Evolutionary conservation across 805 yeast species (phyloP).

Genomic region (Candida tammaniensis): DNA sequence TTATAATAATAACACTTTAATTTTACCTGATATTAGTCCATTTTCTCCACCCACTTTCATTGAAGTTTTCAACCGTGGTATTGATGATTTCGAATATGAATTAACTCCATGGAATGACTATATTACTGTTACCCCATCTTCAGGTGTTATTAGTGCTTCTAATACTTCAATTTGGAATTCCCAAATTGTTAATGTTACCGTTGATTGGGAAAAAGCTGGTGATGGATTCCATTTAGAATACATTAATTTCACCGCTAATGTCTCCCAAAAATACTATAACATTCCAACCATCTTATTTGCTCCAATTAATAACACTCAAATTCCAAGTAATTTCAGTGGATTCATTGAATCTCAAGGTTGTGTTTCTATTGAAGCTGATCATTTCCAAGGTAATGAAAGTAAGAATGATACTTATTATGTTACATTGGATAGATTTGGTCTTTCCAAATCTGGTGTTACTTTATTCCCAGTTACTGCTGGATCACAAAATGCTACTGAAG

Average conservation of each 20-base stretch:
- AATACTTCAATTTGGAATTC: constrained; percentile 17
- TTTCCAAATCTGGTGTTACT: constrained; percentile 16
- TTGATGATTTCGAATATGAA: constrained; percentile 15
- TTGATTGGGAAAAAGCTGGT: constrained; percentile 16
- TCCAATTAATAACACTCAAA: constrained; percentile 13
- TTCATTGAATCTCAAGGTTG: constrained; percentile 15
- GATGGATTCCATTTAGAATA: constrained; percentile 13
- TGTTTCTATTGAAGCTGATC: constrained; percentile 17
- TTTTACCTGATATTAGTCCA: constrained; percentile 15
- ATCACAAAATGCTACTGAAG: constrained; percentile 13
- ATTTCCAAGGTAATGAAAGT: constrained; percentile 9
- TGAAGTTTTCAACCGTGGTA: constrained; percentile 16
- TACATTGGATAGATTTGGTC: constrained; percentile 13
- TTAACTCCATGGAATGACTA: constrained; percentile 12
- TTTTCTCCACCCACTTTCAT: constrained; percentile 14
- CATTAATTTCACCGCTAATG: constrained; percentile 14
- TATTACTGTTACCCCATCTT: constrained; percentile 10
- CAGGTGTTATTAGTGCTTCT: constrained; percentile 11
- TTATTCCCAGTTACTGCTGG: constrained; percentile 14
- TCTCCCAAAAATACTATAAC: constrained; percentile 6
- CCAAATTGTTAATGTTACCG: constrained; percentile 11
- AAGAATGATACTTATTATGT: constrained; percentile 12
- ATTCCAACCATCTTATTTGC: constrained; percentile 11
- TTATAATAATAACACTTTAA: constrained; percentile 16
- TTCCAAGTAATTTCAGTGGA: constrained; percentile 11